Base-by-base conservation (phyloP, 2,329 filamentous ascomycete genomes). In the Raffaelea arxii region DNA sequence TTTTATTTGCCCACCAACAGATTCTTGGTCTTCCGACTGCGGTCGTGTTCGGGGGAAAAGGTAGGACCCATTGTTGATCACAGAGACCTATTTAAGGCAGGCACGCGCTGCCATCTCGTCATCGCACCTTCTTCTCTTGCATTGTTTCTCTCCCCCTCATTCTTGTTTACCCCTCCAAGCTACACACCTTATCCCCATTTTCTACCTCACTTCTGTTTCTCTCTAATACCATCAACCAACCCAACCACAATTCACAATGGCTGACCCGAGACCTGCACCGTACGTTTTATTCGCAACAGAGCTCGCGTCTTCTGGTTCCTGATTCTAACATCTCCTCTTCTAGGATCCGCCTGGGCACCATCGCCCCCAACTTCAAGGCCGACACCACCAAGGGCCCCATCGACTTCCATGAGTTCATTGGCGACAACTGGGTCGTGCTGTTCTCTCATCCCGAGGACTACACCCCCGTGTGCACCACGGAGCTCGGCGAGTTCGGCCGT, bases 391-490 rank as follows among this genome's bases (percentile, higher is more conserved):
- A 77, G 56, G 84, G 86, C 58, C 76, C 80, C 53, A 86, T 91
- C 59, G 80, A 87, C 68, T 89, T 91, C 72, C 84, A 90, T 67
- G 75, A 88, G 65, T 90, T 84, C 70, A 77, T 90, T 54, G 82
- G 80, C 60, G 74, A 84, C 71, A 82, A 76, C 59, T 91, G 86
- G 86, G 80, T 83, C 49, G 78, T 92, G 54, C 73, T 92, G 57
- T 91, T 92, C 74, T 88, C 83, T 25, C 86, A 91, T 70, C 86
- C 86, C 3, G 84, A 83, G 65, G 90, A 95, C 68, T 95, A 86
- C 75, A 95, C 90, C 2, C 90, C 90, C 46, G 90, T 95, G 50
- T 96, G 90, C 77, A 96, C 90, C 54, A 96, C 65, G 46, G 90
- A 96, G 72, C 83, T 96, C 52, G 90, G 89, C 53, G 89, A 89